Evolutionary conservation across 345 rosid species (phyloP), one percentile per base, ranked within the genome.

Genomic region (Citrus unshiu): DNA sequence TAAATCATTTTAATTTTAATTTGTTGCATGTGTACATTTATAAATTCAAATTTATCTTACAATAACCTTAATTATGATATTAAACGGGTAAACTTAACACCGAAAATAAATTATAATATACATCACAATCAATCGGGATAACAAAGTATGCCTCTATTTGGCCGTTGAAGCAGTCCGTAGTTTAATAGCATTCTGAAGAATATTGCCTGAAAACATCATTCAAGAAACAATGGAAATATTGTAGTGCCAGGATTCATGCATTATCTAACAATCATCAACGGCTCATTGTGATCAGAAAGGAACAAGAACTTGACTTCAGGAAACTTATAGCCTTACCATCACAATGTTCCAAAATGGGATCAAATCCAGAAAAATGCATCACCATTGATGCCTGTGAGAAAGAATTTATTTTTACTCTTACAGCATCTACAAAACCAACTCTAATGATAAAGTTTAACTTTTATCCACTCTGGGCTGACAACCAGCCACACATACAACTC

Each of bases 401-500:
- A 27, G n/a, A 70, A 39, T 79, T 78, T 70, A 74, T 82, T 46
- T 57, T 64, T 79, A 40, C 79, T 62, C 29, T 62, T 78, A 75
- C 57, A 68, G 64, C 78, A 80, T 72, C 78, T 59, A 83, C 74
- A 75, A 75, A 22, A 51, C 66, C 74, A 79, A 22, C 80, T 66
- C 81, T 39, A 76, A 14, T 19, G 6, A 39, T 2, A 56, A 35
- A 35, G n/a, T 25, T 24, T 18, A 54, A 62, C 16, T 40, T 46
- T 14, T 13, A 18, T 24, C n/a, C 85, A 70, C 80, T 73, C 77
- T 43, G 22, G 85, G 84, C 70, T 30, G 70, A 37, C 78, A 79
- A 77, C 88, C 88, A 82, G 78, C 88, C 83, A 71, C 39, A 59
- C 35, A 40, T 4, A 54, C 64, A 68, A 56, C 73, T 62, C 60